phyloP scores from a whole-genome alignment of 257 asterid species.

The Solanum dulcamara region DNA sequence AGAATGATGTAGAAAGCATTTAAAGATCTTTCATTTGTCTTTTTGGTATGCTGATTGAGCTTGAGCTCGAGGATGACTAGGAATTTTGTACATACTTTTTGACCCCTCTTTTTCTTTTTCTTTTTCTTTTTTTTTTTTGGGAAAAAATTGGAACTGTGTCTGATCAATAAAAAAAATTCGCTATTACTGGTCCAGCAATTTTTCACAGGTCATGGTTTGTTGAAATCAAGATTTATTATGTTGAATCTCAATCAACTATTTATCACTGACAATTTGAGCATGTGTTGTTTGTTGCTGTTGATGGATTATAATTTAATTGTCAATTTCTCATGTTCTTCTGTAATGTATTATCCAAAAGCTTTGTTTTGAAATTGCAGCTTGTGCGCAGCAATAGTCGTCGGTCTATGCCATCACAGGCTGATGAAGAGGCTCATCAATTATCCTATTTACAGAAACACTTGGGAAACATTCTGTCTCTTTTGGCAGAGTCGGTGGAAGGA shows the following conservation, averaged over 20 bases:
- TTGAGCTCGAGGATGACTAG: background rate
- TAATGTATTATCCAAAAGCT: background rate
- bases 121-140: background rate
- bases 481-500: conserved; percentile 66
- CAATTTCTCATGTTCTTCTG: background rate
- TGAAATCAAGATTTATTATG: background rate
- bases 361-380: conserved; percentile 37
- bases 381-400: conserved; percentile 91
- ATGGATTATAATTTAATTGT: background rate
- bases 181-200: background rate
- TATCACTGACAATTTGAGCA: background rate
- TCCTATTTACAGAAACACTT: conserved; percentile 89
- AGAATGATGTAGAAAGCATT: background rate
- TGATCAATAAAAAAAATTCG: background rate
- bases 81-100: background rate
- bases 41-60: background rate
- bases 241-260: background rate
- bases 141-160: background rate
- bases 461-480: conserved; percentile 77
- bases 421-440: conserved; percentile 94
- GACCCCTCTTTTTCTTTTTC: background rate
- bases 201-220: background rate
- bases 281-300: background rate
- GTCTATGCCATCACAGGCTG: conserved; percentile 88
- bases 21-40: background rate